These are phyloP conservation scores for Solanum chilense DNA, from an alignment of 257 asterid species.

Conservation along the genomic window DNA sequence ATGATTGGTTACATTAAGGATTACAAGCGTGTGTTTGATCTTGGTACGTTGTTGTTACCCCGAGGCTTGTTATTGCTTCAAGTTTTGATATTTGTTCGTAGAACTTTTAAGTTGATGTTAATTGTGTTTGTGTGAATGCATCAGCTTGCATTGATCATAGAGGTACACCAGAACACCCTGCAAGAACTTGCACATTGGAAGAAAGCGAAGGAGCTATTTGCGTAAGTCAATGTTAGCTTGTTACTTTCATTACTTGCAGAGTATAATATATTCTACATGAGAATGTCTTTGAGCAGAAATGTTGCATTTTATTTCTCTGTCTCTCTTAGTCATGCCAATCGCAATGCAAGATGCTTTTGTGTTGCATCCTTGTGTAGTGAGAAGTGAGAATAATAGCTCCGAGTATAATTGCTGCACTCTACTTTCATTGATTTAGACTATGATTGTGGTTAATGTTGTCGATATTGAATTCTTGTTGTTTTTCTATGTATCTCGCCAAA, in stretches of 20 bases:
- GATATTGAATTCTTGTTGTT: background rate
- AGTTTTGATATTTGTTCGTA: background rate
- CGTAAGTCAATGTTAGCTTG: slow-evolving; percentile 34
- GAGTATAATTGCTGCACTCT: background rate
- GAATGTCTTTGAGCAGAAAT: background rate
- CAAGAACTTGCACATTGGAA: slow-evolving; percentile 98
- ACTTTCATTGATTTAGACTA: background rate
- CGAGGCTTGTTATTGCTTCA: background rate
- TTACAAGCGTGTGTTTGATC: slow-evolving; percentile 80
- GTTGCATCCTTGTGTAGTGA: background rate
- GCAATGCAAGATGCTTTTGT: background rate
- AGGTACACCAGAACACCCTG: slow-evolving; percentile 93
- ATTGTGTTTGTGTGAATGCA: background rate
- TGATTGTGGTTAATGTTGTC: background rate
- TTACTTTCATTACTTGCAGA: background rate
- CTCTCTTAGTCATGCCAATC: too few species aligned
- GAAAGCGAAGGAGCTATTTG: slow-evolving; percentile 49
- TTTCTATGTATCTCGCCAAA: background rate
- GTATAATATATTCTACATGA: background rate
- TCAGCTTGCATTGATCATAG: slow-evolving; percentile 95
- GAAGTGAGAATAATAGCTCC: background rate
- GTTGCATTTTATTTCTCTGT: background rate
- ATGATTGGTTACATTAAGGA: slow-evolving; percentile 72
- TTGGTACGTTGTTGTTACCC: slow-evolving; percentile 31
- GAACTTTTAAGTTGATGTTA: background rate